phyloP scores from a whole-genome alignment of 2,329 filamentous ascomycete species.

The Orbilia blumenaviensis region DNA sequence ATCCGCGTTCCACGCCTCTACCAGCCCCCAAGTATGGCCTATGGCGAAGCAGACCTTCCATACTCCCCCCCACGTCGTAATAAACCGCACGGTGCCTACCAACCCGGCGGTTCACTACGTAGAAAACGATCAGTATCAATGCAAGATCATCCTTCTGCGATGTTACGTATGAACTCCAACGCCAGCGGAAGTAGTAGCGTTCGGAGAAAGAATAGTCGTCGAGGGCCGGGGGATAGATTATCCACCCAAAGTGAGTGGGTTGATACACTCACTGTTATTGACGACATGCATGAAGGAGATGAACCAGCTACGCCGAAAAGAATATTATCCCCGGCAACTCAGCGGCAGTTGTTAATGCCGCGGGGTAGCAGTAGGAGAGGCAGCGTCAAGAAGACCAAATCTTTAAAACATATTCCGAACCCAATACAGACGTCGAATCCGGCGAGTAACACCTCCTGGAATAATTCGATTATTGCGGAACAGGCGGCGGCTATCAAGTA shows the following conservation, averaged over 20 bases:
- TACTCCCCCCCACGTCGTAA: conserved; percentile 26
- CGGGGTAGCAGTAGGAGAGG: not conserved
- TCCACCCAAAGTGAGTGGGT: conserved; percentile 41
- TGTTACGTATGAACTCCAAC: conserved; percentile 12
- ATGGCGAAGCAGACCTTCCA: conserved; percentile 33
- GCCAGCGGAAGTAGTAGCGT: not conserved
- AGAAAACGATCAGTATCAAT: conserved; percentile 24
- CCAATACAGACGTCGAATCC: not conserved
- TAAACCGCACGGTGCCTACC: conserved; percentile 18
- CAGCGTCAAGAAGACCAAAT: conserved; percentile 3
- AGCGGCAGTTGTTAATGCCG: conserved; percentile 11
- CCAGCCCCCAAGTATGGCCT: conserved; percentile 25
- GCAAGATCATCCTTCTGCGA: not conserved
- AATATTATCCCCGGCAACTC: not conserved
- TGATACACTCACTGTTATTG: conserved; percentile 42
- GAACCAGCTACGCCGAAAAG: not conserved
- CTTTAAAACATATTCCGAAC: conserved; percentile 1
- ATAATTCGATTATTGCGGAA: conserved; percentile 32
- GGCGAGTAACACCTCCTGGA: conserved; percentile 16
- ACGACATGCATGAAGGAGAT: conserved; percentile 16
- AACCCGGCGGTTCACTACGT: conserved; percentile 17
- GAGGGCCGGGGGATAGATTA: not conserved
- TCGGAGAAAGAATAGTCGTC: conserved; percentile 8
- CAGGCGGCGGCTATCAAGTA: conserved; percentile 40
- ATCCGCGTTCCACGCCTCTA: conserved; percentile 32